These are phyloP conservation scores for Claviceps arundinis DNA, from an alignment of 2,329 filamentous ascomycete species.

Conservation along the genomic window DNA sequence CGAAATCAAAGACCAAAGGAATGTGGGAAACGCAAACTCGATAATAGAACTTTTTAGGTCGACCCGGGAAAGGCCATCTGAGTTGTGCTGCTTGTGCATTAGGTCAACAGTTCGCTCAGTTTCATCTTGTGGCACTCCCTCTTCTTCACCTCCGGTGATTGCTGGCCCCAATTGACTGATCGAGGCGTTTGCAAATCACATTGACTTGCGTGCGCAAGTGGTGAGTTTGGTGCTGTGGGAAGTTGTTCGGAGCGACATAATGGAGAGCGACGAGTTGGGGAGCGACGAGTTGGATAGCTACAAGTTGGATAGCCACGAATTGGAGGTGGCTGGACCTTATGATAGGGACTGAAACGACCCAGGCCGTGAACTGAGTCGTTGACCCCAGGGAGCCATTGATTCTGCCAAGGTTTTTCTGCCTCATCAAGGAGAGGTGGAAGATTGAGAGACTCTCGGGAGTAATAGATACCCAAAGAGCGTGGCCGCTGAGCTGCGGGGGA, in stretches of 20 bases:
- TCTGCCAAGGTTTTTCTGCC: neutral
- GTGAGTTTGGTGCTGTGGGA: neutral
- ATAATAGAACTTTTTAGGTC: neutral
- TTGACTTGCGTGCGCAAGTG: neutral
- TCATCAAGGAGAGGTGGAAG: too few species aligned
- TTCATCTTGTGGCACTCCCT: neutral
- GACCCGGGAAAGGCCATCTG: neutral
- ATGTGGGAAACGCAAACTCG: neutral
- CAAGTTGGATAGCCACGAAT: conserved; percentile 1
- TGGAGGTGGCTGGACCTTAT: neutral
- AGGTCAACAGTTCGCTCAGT: neutral
- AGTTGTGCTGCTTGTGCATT: neutral
- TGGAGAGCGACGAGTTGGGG: neutral
- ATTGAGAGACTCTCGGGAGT: too few species aligned
- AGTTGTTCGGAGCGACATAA: neutral
- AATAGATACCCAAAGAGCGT: neutral
- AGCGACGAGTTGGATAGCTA: too few species aligned
- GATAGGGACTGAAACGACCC: too few species aligned
- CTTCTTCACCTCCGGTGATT: neutral
- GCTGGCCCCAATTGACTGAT: neutral
- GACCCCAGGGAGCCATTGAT: neutral
- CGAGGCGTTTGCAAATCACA: neutral
- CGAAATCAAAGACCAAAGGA: neutral
- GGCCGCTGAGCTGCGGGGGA: conserved; percentile 34
- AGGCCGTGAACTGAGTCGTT: neutral